Percentiles rank a stretch among this genome's conserved stretches.
phyloP scores from a whole-genome alignment of 805 yeast species.

The Huiozyma sinensis region DNA sequence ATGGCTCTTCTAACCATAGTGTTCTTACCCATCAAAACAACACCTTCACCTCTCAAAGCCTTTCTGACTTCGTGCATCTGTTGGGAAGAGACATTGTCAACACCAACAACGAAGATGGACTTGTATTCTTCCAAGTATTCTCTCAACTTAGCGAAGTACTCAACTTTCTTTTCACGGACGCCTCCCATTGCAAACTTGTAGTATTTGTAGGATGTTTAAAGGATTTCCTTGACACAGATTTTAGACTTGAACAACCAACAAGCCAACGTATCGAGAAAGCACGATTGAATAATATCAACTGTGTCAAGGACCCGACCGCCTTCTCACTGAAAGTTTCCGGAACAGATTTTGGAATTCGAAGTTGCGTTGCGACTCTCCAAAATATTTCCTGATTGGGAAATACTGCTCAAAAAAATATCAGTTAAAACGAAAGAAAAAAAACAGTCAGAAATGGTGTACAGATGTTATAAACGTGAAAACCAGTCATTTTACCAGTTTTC shows the following conservation, averaged over 20 bases:
- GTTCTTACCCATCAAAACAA: constrained; percentile 99
- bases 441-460: too few relatives aligned
- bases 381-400: neutral
- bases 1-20: constrained; percentile 99
- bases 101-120: constrained; percentile 98
- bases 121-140: constrained; percentile 92
- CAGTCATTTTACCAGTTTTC: neutral
- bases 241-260: neutral
- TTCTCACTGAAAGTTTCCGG: neutral
- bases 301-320: neutral
- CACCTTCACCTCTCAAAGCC: constrained; percentile 89
- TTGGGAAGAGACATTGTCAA: constrained; percentile 99
- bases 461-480: neutral
- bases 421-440: neutral
- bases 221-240: constrained; percentile 27
- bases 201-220: constrained; percentile 75
- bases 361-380: neutral
- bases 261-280: too few relatives aligned
- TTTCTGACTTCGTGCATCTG: constrained; percentile 99
- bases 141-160: constrained; percentile 92
- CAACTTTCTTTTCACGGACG: constrained; percentile 92
- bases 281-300: too few relatives aligned
- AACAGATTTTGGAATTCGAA: neutral
- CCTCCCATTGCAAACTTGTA: constrained; percentile 97
- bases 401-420: neutral